Conservation (phyloP, 225 moss, liverwort and hornwort genomes). For the Pseudoscleropodium purum region DNA sequence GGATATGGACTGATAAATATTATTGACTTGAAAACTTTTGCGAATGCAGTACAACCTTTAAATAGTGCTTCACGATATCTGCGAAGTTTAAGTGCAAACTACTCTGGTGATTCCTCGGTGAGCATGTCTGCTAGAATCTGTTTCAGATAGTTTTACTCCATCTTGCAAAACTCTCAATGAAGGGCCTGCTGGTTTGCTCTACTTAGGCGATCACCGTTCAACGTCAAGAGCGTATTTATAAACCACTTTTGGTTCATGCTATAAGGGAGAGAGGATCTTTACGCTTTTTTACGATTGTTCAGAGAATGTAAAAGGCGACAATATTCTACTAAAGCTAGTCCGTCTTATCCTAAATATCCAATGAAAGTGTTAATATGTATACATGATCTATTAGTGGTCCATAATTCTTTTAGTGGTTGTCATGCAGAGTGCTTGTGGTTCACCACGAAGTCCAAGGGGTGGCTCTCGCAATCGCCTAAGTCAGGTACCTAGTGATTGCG, state of each 20-base stretch:
- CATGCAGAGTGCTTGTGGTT: conserved; percentile 22
- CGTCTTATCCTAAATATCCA: not conserved
- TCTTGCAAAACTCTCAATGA: not conserved
- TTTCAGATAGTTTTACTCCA: not conserved
- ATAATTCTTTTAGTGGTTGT: conserved; percentile 1
- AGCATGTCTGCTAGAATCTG: not conserved
- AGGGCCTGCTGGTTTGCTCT: not conserved
- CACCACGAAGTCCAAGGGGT: conserved; percentile 25
- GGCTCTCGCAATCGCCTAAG: conserved; percentile 25
- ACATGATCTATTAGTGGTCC: not conserved
- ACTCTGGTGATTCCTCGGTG: conserved; percentile 31
- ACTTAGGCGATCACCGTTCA: not conserved
- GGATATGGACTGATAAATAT: not conserved
- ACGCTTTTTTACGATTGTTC: not conserved
- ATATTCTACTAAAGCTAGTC: not conserved
- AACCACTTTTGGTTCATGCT: not conserved
- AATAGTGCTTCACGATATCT: conserved; percentile 9
- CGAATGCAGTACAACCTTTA: conserved; percentile 25
- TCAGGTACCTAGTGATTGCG: conserved; percentile 26
- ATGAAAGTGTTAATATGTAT: not conserved
- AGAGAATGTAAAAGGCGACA: not conserved
- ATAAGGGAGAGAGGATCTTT: not conserved
- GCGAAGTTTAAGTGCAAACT: conserved; percentile 28
- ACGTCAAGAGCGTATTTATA: not conserved
- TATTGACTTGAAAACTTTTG: not conserved